phyloP scores from a whole-genome alignment of 2,329 filamentous ascomycete genomes.

The Neonectria ditissima region DNA sequence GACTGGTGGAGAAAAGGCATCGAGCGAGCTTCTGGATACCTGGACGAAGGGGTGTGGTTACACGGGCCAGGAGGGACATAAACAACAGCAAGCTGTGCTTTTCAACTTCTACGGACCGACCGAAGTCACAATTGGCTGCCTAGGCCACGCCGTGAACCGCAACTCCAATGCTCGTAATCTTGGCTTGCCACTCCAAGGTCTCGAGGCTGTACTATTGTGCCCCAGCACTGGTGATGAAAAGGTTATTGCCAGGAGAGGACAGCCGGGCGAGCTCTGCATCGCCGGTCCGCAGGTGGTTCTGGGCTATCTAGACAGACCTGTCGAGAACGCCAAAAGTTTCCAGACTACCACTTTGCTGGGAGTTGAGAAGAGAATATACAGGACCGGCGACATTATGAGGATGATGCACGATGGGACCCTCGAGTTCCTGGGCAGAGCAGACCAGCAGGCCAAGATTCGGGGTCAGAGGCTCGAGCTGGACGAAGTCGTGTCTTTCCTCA shows the following conservation, averaged over 20 bases:
- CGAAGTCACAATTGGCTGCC: slow-evolving; percentile 73
- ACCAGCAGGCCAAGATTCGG: slow-evolving; percentile 32
- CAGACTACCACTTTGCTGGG: slow-evolving; percentile 14
- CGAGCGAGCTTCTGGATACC: slow-evolving; percentile 71
- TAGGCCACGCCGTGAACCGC: slow-evolving; percentile 18
- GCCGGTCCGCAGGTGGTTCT: slow-evolving; percentile 58
- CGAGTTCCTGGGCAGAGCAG: slow-evolving; percentile 28
- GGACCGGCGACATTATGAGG: slow-evolving; percentile 33
- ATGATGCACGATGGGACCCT: slow-evolving; percentile 33
- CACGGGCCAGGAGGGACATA: slow-evolving; percentile 46
- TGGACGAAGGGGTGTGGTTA: slow-evolving; percentile 58
- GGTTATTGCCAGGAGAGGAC: slow-evolving; percentile 33
- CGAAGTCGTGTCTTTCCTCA: neutral
- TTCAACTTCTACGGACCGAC: slow-evolving; percentile 66
- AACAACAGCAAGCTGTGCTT: slow-evolving; percentile 35
- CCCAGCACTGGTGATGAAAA: slow-evolving; percentile 6
- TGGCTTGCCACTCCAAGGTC: neutral
- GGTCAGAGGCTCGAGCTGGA: slow-evolving; percentile 18
- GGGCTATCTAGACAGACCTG: slow-evolving; percentile 54
- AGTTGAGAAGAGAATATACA: slow-evolving; percentile 26
- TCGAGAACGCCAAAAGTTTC: slow-evolving; percentile 22
- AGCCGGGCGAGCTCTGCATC: slow-evolving; percentile 58
- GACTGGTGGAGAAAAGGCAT: slow-evolving; percentile 73
- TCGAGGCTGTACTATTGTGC: neutral
- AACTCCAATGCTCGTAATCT: slow-evolving; percentile 23